A percentile compares a stretch with the other conserved stretches of the same genome.
Conservation (phyloP, 164 flowering plant species). For the Litsea cubeba region DNA sequence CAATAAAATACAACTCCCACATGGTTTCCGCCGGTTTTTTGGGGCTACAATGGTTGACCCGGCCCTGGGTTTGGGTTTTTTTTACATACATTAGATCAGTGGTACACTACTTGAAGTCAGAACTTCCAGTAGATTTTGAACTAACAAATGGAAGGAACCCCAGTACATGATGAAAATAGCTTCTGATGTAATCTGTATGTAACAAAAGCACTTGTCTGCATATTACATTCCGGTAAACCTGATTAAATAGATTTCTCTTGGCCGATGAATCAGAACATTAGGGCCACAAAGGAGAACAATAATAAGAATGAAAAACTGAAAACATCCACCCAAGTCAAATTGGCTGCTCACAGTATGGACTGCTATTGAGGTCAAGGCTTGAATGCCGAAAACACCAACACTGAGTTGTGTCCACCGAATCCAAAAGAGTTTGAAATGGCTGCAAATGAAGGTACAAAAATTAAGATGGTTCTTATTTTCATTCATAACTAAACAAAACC, state of each 20-base stretch:
- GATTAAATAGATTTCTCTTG: not conserved
- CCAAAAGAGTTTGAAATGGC: constrained; percentile 92
- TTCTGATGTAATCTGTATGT: too few species aligned
- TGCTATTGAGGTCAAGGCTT: constrained; percentile 37
- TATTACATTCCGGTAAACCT: not conserved
- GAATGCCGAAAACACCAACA: constrained; percentile 78
- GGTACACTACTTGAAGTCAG: too few species aligned
- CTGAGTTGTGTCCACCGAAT: constrained; percentile 93
- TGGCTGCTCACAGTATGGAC: not conserved
- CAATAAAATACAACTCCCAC: too few species aligned
- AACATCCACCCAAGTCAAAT: not conserved
- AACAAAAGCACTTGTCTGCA: too few species aligned
- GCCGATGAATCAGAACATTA: not conserved
- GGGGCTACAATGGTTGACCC: too few species aligned
- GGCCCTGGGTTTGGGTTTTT: too few species aligned
- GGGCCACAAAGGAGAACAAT: too few species aligned
- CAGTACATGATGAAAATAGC: too few species aligned
- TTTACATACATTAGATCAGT: too few species aligned
- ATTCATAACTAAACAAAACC: not conserved
- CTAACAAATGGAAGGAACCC: too few species aligned
- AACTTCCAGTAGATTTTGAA: too few species aligned
- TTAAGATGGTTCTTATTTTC: not conserved
- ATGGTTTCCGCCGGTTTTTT: too few species aligned
- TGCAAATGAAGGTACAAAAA: constrained; percentile 22
- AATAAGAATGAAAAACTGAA: not conserved